A percentile compares a stretch with the other conserved stretches of the same genome.
Conservation (phyloP, 2,329 filamentous ascomycete genomes). For the Diaporthe vaccinii region DNA sequence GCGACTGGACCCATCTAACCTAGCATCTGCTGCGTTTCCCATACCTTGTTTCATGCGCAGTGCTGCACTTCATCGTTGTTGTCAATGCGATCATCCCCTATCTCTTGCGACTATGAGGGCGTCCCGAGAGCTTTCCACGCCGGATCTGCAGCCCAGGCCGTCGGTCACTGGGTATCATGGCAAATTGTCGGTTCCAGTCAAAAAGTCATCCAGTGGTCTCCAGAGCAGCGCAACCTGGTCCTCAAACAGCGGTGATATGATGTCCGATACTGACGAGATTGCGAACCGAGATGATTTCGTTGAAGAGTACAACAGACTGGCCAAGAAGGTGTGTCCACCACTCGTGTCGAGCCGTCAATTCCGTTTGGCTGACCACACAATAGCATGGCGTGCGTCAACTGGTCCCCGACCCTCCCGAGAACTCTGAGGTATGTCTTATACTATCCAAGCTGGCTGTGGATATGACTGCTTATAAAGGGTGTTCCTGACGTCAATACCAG, state of each 20-base stretch:
- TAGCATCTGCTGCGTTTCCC: slow-evolving; percentile 6
- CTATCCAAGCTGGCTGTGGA: too few relatives aligned
- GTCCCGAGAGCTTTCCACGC: slow-evolving; percentile 34
- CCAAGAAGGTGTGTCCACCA: slow-evolving; percentile 62
- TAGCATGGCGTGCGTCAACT: slow-evolving; percentile 67
- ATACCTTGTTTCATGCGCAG: slow-evolving; percentile 30
- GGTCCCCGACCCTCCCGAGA: slow-evolving; percentile 52
- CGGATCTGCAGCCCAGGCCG: slow-evolving; percentile 40
- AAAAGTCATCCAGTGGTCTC: slow-evolving; percentile 39
- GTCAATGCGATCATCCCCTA: slow-evolving; percentile 11
- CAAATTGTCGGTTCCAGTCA: slow-evolving; percentile 31
- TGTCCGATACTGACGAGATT: slow-evolving; percentile 64
- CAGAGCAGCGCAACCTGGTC: slow-evolving; percentile 69
- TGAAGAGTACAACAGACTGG: slow-evolving; percentile 72
- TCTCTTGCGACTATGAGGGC: slow-evolving; percentile 26
- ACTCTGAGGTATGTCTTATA: slow-evolving; percentile 50
- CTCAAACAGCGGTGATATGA: slow-evolving; percentile 65
- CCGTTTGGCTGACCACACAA: slow-evolving; percentile 24
- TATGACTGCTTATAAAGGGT: not conserved
- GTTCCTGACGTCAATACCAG: slow-evolving; percentile 23
- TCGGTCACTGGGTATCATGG: slow-evolving; percentile 35
- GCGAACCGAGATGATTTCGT: slow-evolving; percentile 64
- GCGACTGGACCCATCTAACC: slow-evolving; percentile 2
- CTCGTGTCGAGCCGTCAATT: not conserved
- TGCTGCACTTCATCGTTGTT: slow-evolving; percentile 26